phyloP scores from a whole-genome alignment of 257 asterid genomes.

The Solanum chiquidenum region DNA sequence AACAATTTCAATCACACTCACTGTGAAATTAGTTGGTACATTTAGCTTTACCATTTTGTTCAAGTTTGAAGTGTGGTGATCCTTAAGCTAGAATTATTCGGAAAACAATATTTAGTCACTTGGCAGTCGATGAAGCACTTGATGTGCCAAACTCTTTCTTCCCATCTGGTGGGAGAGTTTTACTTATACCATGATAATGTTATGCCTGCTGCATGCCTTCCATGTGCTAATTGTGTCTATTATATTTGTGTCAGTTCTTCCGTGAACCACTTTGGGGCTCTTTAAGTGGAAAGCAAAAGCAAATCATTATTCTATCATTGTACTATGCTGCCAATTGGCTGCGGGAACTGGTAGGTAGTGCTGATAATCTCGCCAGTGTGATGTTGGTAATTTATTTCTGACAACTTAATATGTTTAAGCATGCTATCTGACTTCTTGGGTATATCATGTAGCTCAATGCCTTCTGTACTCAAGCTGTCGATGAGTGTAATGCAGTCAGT shows the following conservation, averaged over 20 bases:
- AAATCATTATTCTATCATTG: conserved; percentile 52
- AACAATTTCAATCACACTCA: not conserved
- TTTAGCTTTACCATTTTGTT: not conserved
- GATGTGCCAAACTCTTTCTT: not conserved
- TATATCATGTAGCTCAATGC: conserved; percentile 53
- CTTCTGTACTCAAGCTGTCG: conserved; percentile 60
- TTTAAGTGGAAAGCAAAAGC: conserved; percentile 62
- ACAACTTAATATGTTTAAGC: not conserved
- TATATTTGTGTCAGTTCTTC: conserved; percentile 41
- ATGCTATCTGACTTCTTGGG: conserved; percentile 9
- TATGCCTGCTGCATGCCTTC: conserved; percentile 1
- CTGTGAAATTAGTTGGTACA: not conserved
- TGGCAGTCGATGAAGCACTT: not conserved
- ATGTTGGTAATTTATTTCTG: not conserved
- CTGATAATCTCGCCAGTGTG: not conserved
- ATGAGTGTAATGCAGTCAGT: conserved; percentile 37
- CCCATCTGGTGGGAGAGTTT: not conserved
- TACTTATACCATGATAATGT: not conserved
- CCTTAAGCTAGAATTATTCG: not conserved
- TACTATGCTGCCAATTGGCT: conserved; percentile 84
- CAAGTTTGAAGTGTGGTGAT: not conserved
- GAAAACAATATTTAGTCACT: not conserved
- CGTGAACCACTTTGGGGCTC: conserved; percentile 40
- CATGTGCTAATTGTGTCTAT: conserved; percentile 15
- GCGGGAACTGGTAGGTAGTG: conserved; percentile 59